These are phyloP conservation scores for Novymonas esmeraldas DNA, from an alignment of 208 protist species.

Conservation along the genomic window DNA sequence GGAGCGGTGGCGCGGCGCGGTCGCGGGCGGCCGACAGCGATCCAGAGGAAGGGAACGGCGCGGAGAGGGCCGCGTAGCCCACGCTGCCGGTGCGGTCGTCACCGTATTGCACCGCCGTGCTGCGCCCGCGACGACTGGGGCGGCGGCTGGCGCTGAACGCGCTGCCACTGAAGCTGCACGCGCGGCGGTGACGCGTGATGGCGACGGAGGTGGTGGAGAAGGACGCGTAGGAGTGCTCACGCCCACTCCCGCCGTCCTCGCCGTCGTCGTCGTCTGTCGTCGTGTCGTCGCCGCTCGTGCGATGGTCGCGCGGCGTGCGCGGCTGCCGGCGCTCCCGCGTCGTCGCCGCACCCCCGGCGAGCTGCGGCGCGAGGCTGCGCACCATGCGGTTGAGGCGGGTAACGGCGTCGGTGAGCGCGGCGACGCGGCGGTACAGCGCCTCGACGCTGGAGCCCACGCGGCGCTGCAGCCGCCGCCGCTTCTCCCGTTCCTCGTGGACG, in stretches of 20 bases:
- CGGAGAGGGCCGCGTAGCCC: constrained; percentile 3
- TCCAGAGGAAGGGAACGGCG: background rate
- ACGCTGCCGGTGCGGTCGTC: background rate
- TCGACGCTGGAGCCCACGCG: background rate
- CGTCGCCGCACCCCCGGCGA: background rate
- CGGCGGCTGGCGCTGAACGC: background rate
- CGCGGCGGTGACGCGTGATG: background rate
- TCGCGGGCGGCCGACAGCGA: background rate
- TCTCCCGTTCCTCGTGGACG: constrained; percentile 10
- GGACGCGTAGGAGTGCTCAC: constrained; percentile 6
- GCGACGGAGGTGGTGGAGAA: constrained; percentile 2
- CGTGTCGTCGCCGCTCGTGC: background rate
- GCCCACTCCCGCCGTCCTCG: background rate
- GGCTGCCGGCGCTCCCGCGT: background rate
- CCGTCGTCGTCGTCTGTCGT: background rate
- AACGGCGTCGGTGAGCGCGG: background rate
- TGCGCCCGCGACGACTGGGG: too few species aligned
- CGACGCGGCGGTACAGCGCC: background rate
- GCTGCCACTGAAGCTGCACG: background rate
- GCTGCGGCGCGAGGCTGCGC: background rate
- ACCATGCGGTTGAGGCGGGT: background rate
- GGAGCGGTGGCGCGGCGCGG: background rate
- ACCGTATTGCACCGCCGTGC: background rate
- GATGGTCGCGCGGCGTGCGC: too few species aligned
- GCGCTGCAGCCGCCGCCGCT: constrained; percentile 9